Base-by-base conservation (phyloP, 176 grass and related monocot species). In the Pontederia crassipes region DNA sequence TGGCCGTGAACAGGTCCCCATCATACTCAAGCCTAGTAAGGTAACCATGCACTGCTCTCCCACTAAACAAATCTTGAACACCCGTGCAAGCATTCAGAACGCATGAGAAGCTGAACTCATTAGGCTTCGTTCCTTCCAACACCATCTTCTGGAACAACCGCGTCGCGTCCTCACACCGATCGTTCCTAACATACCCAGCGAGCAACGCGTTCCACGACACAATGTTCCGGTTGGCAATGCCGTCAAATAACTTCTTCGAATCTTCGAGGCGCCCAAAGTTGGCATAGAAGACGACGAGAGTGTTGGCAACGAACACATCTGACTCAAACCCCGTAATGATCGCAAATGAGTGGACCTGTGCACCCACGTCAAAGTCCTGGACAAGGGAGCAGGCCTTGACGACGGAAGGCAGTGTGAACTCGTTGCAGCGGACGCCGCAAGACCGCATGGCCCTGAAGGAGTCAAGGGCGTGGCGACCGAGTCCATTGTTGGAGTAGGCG, bases 191-290 rank as follows among this genome's bases (percentile, higher is more conserved):
- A 26, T 84, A 87, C 14, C 69, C 75, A 11, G 73, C 74, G 40
- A 96, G 74, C 73, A 96, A 61, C 13, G 61, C 78, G 12, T 96
- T 96, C 91, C 91, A 96, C 9, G 86, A 96, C 1, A 85, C 73
- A 13, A 71, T 26, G 27, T 90, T 87, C 55, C 81, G 69, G 2
- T 69, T 47, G 46, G 52, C 11, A 5, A 54, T 71, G 61, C 81
- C 73, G 14, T 80, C 73, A 13, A 96, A 96, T 74, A 90, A 68
- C 69, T 65, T 84, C 70, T 70, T 75, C 11, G 79, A 82, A 57
- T 82, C 83, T 12, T 54, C 52, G 48, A 88, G 50, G 58, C 70
- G 57, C 10, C 87, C 71, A 24, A 90, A 85, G 17, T 80, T 68
- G 1, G 83, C 78, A 16, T 90, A 96, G 86, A 90, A 80, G 61